phyloP scores from a whole-genome alignment of 2,329 filamentous ascomycete genomes.

The Fusarium compactum region DNA sequence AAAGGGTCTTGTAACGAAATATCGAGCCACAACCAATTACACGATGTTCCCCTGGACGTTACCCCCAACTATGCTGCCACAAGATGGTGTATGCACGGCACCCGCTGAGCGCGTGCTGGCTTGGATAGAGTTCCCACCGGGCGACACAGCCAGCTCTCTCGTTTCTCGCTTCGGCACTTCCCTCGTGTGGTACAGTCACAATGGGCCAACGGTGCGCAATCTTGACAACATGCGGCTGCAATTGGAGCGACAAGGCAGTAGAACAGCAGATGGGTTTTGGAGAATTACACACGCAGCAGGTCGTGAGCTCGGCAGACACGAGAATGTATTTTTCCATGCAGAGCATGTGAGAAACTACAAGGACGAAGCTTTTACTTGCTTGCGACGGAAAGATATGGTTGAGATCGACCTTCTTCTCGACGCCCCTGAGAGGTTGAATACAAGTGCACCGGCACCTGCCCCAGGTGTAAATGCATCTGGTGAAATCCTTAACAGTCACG shows the following conservation, averaged over 20 bases:
- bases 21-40: slow-evolving; percentile 76
- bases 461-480: slow-evolving; percentile 35
- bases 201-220: slow-evolving; percentile 61
- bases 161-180: slow-evolving; percentile 51
- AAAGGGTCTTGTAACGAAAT: slow-evolving; percentile 56
- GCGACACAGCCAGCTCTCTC: slow-evolving; percentile 52
- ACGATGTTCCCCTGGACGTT: slow-evolving; percentile 95
- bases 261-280: slow-evolving; percentile 63
- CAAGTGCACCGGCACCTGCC: slow-evolving; percentile 36
- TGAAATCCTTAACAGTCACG: slow-evolving; percentile 13
- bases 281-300: slow-evolving; percentile 85
- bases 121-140: slow-evolving; percentile 71
- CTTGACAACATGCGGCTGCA: slow-evolving; percentile 72
- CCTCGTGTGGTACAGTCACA: slow-evolving; percentile 52
- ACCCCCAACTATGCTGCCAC: slow-evolving; percentile 78
- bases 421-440: slow-evolving; percentile 43
- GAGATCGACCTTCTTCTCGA: slow-evolving; percentile 74
- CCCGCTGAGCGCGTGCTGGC: slow-evolving; percentile 79
- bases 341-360: slow-evolving; percentile 80
- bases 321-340: slow-evolving; percentile 83
- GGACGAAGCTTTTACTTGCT: slow-evolving; percentile 86
- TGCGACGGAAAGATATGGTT: slow-evolving; percentile 78
- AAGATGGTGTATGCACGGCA: slow-evolving; percentile 80
- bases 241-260: slow-evolving; percentile 69
- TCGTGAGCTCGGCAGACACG: slow-evolving; percentile 85